Base-by-base conservation (phyloP, 139 green algal genomes). In the Auxenochlorella pyrenoidosa region DNA sequence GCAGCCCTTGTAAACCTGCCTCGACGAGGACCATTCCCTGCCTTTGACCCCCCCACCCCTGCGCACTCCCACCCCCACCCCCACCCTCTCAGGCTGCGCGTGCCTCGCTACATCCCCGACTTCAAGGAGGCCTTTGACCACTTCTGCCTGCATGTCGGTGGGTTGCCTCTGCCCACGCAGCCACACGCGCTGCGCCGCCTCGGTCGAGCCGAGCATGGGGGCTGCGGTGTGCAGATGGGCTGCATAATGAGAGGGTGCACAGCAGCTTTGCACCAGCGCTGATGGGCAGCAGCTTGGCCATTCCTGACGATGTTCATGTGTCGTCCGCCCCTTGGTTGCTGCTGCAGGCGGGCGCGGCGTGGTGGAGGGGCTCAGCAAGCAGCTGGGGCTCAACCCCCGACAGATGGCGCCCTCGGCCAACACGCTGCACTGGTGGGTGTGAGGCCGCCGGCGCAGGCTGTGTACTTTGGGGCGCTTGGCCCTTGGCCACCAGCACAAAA, bases 101-200 rank as follows among this genome's bases (percentile, higher is more conserved):
- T 95, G 92, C 88, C 75, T 4, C 84, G 91, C 59, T 97, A 97
- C 91, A 88, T 97, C 36, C 95, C 95, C 22, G 89, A 98, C 90
- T 97, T 97, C 90, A 93, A 84, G 59, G 86, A 93, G n/a, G 95
- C 95, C 8, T 98, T 97, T 68, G 78, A 97, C 76, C 95, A 97
- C 88, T 97, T 97, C 84, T 97, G 95, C 88, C 92, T 97, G 76
- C 95, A 97, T 87, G 92, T 92, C 26, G 92, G 90, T 92, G 79
- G 1, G 82, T n/a, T 34, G 54, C 54, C 47, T 54, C 47, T 10
- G 6, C 10, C 10, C 47, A 6, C 10, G 47, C 47, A 18, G 6
- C 47, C 47, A 10, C 47, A 54, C 10, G 47, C 8, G 47, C 47
- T 54, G 47, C 10, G 10, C 47, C 10, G 47, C 47, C 47, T 54